Base-by-base conservation (phyloP, 2,329 filamentous ascomycete genomes). In the Aureobasidium lini region DNA sequence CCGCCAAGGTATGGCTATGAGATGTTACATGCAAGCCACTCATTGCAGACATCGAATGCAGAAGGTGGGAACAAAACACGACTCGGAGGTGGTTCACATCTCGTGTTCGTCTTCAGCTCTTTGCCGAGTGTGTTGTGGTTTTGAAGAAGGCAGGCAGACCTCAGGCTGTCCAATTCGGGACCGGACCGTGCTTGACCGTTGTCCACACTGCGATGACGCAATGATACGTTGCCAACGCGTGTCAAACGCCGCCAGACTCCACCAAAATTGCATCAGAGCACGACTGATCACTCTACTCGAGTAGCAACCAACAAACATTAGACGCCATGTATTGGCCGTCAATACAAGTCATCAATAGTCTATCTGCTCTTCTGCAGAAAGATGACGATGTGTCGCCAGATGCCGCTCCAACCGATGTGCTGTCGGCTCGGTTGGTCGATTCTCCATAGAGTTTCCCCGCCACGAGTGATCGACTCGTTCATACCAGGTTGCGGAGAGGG, bases 401-500 rank as follows among this genome's bases (percentile, higher is more conserved):
- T 23, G 29, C 10, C 46, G 32, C n/a, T 49, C n/a, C 32, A 49
- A n/a, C 37, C 50, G 50, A 11, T 15, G 16, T 11, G 8, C 18
- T 3, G 23, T 43, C 50, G 29, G 28, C 37, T 34, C 37, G 50
- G 16, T 52, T 42, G 37, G 28, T 54, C 7, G 10, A 34, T 34
- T 18, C 5, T 43, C 6, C n/a, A 43, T 52, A 42, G 13, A 54
- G 28, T 54, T 54, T 54, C 50, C 50, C 50, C 50, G 50, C 50
- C 50, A 54, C 32, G 29, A 43, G 8, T n/a, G 50, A 54, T 54
- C 50, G 50, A 28, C 50, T 54, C 16, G 49, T 28, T 50, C 47
- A 53, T 54, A 43, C 43, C 50, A 43, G 4, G 9, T 54, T 54
- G 37, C 39, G 50, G 50, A 43, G 50, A 34, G 50, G 50, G 48